Conservation (phyloP, 768 basidiomycete species). For the Rhodotorula diobovata region DNA sequence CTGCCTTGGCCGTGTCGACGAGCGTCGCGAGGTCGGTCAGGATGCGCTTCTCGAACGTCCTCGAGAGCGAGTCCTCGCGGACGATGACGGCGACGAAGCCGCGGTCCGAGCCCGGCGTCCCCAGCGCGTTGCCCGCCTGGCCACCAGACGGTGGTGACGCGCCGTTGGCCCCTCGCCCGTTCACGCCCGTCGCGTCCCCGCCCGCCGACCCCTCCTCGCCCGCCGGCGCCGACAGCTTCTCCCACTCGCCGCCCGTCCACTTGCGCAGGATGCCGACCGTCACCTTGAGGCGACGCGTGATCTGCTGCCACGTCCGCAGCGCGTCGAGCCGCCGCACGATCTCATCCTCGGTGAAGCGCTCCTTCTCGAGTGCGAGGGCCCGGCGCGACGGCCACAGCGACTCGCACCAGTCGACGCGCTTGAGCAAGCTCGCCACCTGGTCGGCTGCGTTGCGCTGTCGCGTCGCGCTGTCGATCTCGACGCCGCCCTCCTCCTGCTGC, state of each 20-base stretch:
- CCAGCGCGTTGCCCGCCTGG: neutral
- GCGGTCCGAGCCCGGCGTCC: slow-evolving; percentile 50
- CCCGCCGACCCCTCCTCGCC: slow-evolving; percentile 51
- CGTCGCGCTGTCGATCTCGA: slow-evolving; percentile 8
- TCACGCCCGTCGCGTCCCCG: neutral
- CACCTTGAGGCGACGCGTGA: slow-evolving; percentile 74
- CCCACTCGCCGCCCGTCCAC: slow-evolving; percentile 89
- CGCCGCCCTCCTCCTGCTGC: slow-evolving; percentile 14
- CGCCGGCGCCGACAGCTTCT: slow-evolving; percentile 67
- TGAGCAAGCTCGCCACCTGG: slow-evolving; percentile 40
- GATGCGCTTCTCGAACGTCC: slow-evolving; percentile 74
- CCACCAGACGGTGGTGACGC: neutral
- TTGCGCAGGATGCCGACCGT: slow-evolving; percentile 74
- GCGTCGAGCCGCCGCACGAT: slow-evolving; percentile 77
- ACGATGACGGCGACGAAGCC: slow-evolving; percentile 89
- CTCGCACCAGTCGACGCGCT: slow-evolving; percentile 41
- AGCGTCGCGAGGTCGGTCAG: slow-evolving; percentile 73
- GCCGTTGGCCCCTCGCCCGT: no score
- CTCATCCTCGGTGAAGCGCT: slow-evolving; percentile 55
- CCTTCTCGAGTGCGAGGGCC: slow-evolving; percentile 55
- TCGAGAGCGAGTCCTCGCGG: slow-evolving; percentile 93
- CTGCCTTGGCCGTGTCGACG: slow-evolving; percentile 76
- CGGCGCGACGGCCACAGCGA: slow-evolving; percentile 40
- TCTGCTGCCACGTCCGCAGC: slow-evolving; percentile 85
- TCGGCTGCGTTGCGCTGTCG: slow-evolving; percentile 36